Base-by-base conservation (phyloP, 805 yeast species). In the Starmerella sirachaensis region DNA sequence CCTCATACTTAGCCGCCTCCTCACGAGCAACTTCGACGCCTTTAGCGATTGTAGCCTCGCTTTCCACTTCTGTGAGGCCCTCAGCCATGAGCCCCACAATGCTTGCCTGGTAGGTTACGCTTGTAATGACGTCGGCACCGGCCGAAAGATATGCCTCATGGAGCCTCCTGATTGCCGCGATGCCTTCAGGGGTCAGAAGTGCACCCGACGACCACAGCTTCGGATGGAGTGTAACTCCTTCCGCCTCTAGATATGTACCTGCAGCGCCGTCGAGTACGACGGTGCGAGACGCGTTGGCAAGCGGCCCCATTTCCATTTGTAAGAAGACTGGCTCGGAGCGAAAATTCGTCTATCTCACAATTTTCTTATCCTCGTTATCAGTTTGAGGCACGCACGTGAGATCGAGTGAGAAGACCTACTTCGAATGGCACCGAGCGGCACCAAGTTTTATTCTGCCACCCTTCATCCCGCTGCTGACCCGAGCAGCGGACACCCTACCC, bases 201-300 rank as follows among this genome's bases (percentile, higher is more conserved):
- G 73, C 73, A 23, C 63, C 49, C 0, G 80, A 75, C 0, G 80
- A 72, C 85, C 86, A 78, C 8, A 78, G 60, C 8, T 64, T 63
- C 28, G 69, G 65, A 30, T 62, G 62, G 12, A 68, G 65, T 27
- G 57, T 49, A 14, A 66, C 59, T 9, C 72, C 69, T 28, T 66
- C 53, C 29, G 60, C 58, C 49, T 75, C 81, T 10, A 77, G 57
- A 47, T 70, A 74, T 0, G 80, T 74, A 0, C 83, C 84, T 29
- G 74, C 63, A 0, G 76, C 83, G 5, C 85, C 84, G 55, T 77
- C 82, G 10, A 59, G 51, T n/a, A 58, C 46, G 5, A 48, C 32
- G 11, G 17, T 6, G 8, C 12, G 18, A 16, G 26, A 26, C 18
- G 34, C n/a, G 7, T n/a, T 14, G n/a, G 12, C 26, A 23, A 23